These are phyloP conservation scores for Mucuna pruriens DNA, from an alignment of 306 rosid species.

Conservation along the genomic window DNA sequence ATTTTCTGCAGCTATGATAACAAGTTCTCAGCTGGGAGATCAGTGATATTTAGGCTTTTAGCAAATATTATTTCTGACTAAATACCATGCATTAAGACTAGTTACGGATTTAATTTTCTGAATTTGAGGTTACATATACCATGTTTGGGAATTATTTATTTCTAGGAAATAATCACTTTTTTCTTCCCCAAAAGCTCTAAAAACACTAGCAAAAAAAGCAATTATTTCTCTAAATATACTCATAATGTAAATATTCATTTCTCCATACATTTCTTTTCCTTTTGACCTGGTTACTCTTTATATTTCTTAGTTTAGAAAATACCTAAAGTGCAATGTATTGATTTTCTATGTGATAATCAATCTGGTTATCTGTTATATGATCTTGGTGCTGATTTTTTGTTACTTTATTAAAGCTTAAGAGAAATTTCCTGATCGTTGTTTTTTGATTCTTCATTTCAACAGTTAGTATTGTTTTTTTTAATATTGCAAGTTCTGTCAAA, in stretches of 20 bases:
- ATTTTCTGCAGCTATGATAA: background rate
- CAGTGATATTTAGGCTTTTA: background rate
- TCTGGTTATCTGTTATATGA: background rate
- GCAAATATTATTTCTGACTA: background rate
- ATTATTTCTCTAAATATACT: background rate
- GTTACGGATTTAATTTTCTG: background rate
- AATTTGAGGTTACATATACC: background rate
- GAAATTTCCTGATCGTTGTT: slow-evolving; percentile 1
- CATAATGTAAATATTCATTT: background rate
- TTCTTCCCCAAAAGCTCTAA: background rate
- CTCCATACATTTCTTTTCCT: background rate
- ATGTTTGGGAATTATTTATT: background rate
- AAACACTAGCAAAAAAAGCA: background rate
- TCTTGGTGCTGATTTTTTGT: slow-evolving; percentile 3
- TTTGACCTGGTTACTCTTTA: background rate
- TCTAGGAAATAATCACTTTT: background rate
- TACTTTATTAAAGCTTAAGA: background rate
- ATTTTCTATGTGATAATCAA: slow-evolving; percentile 17
- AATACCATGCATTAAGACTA: background rate
- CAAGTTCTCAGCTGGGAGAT: background rate
- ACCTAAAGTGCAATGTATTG: background rate
- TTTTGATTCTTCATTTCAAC: slow-evolving; percentile 12
- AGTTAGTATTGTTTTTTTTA: background rate
- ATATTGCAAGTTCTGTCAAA: slow-evolving; percentile 4
- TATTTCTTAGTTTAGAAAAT: background rate